A percentile compares a stretch with the other conserved stretches of the same genome.
phyloP scores from a whole-genome alignment of 1,139 yeast species.

The Suhomyces panamericanus region DNA sequence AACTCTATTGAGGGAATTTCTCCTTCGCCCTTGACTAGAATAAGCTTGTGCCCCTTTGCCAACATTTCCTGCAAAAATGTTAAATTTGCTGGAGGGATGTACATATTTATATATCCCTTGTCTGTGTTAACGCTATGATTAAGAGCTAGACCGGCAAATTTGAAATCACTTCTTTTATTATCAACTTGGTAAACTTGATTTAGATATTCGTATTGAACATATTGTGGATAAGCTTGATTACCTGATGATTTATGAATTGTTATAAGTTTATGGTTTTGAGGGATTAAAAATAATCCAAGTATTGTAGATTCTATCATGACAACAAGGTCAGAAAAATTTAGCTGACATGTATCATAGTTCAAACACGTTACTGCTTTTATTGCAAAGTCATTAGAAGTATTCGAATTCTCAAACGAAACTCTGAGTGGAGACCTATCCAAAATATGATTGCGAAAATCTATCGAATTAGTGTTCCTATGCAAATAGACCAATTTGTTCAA shows the following conservation, averaged over 20 bases:
- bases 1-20: conserved; percentile 46
- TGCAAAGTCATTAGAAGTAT: conserved; percentile 29
- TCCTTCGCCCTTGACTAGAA: conserved; percentile 66
- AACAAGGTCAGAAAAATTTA: conserved; percentile 34
- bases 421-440: conserved; percentile 49
- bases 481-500: conserved; percentile 54
- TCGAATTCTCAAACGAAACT: conserved; percentile 39
- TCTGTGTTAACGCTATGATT: conserved; percentile 61
- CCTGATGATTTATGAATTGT: too few relatives aligned
- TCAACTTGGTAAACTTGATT: neutral
- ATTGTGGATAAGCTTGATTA: neutral
- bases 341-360: conserved; percentile 32
- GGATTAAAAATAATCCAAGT: conserved; percentile 46
- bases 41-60: conserved; percentile 31
- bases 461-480: conserved; percentile 40
- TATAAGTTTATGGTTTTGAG: neutral
- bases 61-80: conserved; percentile 15
- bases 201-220: conserved; percentile 6
- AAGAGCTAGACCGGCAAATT: conserved; percentile 44
- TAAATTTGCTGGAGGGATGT: conserved; percentile 47
- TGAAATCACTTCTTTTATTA: neutral
- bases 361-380: conserved; percentile 38
- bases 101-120: conserved; percentile 49
- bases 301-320: conserved; percentile 55
- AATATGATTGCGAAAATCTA: conserved; percentile 52